Base-by-base conservation (phyloP, 2,329 filamentous ascomycete species). In the Annulohypoxylon truncatum region DNA sequence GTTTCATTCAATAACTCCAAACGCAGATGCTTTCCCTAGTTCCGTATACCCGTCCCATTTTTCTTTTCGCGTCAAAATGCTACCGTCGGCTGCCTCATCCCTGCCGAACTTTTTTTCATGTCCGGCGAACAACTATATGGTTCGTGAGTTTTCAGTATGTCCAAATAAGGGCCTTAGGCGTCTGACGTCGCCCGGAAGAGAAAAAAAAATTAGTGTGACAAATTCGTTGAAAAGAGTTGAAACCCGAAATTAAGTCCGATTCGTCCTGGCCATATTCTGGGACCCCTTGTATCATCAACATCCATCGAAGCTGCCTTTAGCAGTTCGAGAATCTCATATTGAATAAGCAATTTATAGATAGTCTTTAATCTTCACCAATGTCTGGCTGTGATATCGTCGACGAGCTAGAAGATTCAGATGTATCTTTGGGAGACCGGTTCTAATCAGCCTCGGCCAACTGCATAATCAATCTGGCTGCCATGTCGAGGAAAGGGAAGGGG, bases 401-500 rank as follows among this genome's bases (percentile, higher is more conserved):
- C 26, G 26, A 57, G 29, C 42, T 56, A 28, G 26, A 44, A n/a
- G 24, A 15, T 12, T 44, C n/a, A 35, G 26, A 18, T 18, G 35
- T 22, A 26, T 33, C 20, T 24, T 52, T 62, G 58, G 61, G 63
- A 65, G 58, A 55, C 28, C 42, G 40, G 18, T 15, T 66, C 65
- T 80, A 88, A 73, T 93, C 91, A 61, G 91, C 90, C 77, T 95
- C 92, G 9, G 94, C 94, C 76, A 98, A 83, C 81, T 97, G 94
- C 81, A 97, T 94, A 73, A 98, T 97, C 74, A 98, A 84, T 80
- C 90, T 90, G 71, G 93, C 94, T 28, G 95, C 94, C 79, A 97
- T 91, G 80, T 98, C 95, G 75, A 98, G 84, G 81, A 97, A 98
- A 3, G 96, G 95, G 79, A 97, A 98, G 26, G 96, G 94, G 77